These are phyloP conservation scores for Plasmodium reichenowi DNA, from an alignment of 169 alveolate species.

Conservation along the genomic window DNA sequence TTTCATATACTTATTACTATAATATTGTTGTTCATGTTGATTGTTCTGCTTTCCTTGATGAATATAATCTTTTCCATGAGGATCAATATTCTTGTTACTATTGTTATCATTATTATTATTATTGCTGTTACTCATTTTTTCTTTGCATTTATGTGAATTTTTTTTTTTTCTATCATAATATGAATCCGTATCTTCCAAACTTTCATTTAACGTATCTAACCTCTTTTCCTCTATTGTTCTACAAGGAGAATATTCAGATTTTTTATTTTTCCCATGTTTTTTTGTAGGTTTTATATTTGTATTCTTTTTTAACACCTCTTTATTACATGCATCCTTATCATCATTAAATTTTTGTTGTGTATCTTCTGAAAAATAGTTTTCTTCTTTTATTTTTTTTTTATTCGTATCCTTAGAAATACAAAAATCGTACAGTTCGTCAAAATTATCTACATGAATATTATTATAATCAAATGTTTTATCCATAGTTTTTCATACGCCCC, in stretches of 20 bases:
- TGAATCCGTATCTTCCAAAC: neutral
- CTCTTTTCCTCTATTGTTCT: neutral
- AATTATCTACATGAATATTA: conserved; percentile 40
- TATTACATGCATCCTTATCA: conserved; percentile 1
- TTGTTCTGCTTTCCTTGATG: neutral
- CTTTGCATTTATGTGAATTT: neutral
- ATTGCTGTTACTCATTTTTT: neutral
- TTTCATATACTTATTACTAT: neutral
- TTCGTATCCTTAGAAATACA: conserved; percentile 1
- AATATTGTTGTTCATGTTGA: neutral
- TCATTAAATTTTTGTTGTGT: neutral
- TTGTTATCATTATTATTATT: neutral
- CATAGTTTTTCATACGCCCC: conserved; percentile 10
- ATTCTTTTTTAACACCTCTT: neutral
- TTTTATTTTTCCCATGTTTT: neutral
- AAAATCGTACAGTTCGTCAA: conserved; percentile 37
- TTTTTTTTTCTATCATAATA: neutral
- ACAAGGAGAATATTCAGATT: neutral
- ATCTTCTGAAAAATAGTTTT: conserved; percentile 4
- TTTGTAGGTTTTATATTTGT: neutral
- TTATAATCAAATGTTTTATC: conserved; percentile 33
- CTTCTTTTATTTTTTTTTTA: conserved; percentile 23
- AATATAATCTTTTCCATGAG: neutral
- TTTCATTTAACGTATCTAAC: neutral
- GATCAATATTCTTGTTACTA: neutral